These are phyloP conservation scores for Erysimum cheiranthoides DNA, from an alignment of 345 rosid genomes.

Conservation along the genomic window DNA sequence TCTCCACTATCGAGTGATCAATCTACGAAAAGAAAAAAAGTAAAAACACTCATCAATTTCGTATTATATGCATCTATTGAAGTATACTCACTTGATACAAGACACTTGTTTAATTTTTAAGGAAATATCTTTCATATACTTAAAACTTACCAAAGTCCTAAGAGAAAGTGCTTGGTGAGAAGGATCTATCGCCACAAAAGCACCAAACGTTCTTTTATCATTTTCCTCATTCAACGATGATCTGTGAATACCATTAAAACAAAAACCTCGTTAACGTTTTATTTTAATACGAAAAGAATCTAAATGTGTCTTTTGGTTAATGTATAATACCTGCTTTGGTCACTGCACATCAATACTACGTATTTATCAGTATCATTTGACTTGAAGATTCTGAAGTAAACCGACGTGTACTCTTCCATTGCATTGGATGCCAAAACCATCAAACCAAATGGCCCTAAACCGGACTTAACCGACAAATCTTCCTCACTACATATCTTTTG, in stretches of 20 bases:
- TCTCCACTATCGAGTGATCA: constrained; percentile 70
- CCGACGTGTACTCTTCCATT: constrained; percentile 63
- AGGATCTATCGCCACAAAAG: constrained; percentile 59
- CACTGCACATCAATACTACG: constrained; percentile 85
- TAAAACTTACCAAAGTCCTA: constrained; percentile 49
- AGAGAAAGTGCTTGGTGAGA: constrained; percentile 49
- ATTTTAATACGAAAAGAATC: neutral
- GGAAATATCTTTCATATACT: neutral
- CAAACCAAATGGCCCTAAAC: constrained; percentile 79
- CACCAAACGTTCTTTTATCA: constrained; percentile 62
- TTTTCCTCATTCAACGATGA: constrained; percentile 53
- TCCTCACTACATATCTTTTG: constrained; percentile 56
- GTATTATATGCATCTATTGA: neutral
- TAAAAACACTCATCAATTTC: neutral
- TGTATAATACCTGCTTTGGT: constrained; percentile 61
- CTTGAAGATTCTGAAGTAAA: constrained; percentile 71
- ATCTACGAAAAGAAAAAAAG: constrained; percentile 22
- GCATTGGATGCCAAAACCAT: constrained; percentile 61
- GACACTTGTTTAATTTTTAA: neutral
- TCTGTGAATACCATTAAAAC: constrained; percentile 34
- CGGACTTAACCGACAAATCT: constrained; percentile 50
- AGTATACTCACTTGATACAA: neutral
- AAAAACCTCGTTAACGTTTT: neutral
- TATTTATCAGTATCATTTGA: constrained; percentile 40
- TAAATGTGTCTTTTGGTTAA: neutral